These are phyloP conservation scores for Emydomyces testavorans DNA, from an alignment of 2,329 filamentous ascomycete species.

Conservation along the genomic window DNA sequence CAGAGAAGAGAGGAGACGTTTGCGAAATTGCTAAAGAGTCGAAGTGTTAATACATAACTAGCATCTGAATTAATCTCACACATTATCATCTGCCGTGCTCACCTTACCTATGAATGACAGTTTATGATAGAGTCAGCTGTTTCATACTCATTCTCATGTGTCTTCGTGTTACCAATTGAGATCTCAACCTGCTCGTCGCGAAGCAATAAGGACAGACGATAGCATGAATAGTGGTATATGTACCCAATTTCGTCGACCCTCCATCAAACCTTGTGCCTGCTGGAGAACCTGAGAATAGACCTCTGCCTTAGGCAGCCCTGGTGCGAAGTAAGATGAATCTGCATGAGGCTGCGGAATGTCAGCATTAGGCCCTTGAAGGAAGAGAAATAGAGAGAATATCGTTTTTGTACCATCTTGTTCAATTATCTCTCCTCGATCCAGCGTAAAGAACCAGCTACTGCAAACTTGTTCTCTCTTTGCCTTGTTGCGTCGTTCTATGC, in stretches of 20 bases:
- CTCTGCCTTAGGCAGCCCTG: conserved; percentile 30
- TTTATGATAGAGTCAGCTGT: not conserved
- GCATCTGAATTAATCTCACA: no score
- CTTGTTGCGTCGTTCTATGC: not conserved
- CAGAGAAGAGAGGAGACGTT: conserved; percentile 40
- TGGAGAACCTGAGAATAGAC: conserved; percentile 34
- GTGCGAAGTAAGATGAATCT: conserved; percentile 36
- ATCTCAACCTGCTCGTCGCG: not conserved
- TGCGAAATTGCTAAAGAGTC: conserved; percentile 33
- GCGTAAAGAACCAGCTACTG: no score
- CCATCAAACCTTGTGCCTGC: conserved; percentile 30
- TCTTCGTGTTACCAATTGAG: not conserved
- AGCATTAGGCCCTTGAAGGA: not conserved
- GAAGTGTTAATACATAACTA: not conserved
- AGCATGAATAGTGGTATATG: no score
- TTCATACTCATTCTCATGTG: no score
- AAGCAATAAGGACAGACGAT: not conserved
- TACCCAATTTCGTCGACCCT: conserved; percentile 39
- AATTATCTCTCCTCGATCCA: not conserved
- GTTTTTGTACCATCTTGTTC: not conserved
- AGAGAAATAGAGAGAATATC: not conserved
- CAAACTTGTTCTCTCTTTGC: not conserved
- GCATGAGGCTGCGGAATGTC: conserved; percentile 34
- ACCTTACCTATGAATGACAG: not conserved
- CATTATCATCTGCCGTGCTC: not conserved